Evolutionary conservation across 2,329 filamentous ascomycete genomes (phyloP), one percentile per base, ranked within the genome.

Genomic region (Harringtonia aguacate): DNA sequence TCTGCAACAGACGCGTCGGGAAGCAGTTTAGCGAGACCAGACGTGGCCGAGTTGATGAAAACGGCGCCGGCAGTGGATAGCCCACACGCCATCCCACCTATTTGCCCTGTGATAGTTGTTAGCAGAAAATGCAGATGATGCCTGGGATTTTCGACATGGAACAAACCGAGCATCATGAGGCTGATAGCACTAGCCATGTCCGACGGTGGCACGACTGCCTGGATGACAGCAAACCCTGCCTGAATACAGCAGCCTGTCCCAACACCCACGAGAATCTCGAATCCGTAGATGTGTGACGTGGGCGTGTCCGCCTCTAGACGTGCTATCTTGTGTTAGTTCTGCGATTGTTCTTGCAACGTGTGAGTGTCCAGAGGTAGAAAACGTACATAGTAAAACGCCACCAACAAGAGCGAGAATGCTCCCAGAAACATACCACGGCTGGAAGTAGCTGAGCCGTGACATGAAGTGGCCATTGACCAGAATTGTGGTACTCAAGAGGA

Each of bases 401-500:
- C 31, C 31, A 5, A 34, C 31, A 5, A 34, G 31, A 34, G 31
- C 31, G 14, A 34, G 14, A 7, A 18, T 13, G 17, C 31, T 34
- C 7, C 31, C 31, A 18, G 14, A n/a, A 7, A 34, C 17, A 18
- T 34, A 34, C 31, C 31, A 34, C 14, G 31, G 31, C 31, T 34
- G 31, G 17, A 34, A 34, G 31, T 34, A 15, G 31, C 31, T 34
- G 14, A 34, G 15, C 7, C 31, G 31, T 13, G 31, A 34, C 31
- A 34, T 34, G 14, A 34, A 34, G 15, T 34, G 31, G 14, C 31
- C 31, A 15, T 34, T 34, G 14, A 13, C 31, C 5, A 34, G 31
- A 18, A 34, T 46, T 50, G 21, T 21, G 24, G 24, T 5, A 12
- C 21, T 41, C 36, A 65, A 63, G 41, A 65, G 49, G 18, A 63